These are phyloP conservation scores for Thermomucor indicae-seudaticae DNA, from an alignment of 371 early-diverging fungal genomes.

Conservation along the genomic window DNA sequence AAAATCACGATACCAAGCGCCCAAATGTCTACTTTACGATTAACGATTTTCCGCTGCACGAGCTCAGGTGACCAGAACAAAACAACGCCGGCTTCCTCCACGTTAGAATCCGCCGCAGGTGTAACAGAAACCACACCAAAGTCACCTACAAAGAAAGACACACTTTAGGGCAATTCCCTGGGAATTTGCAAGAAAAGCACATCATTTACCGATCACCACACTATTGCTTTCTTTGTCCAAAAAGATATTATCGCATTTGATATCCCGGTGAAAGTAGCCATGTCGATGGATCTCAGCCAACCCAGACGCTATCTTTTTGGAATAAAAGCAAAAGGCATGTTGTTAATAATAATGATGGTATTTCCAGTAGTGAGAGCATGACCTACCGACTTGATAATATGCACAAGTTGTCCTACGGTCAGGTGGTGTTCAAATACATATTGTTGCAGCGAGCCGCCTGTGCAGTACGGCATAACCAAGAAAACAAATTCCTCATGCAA, in stretches of 20 bases:
- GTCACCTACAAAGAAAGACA: constrained; percentile 29
- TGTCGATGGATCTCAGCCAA: constrained; percentile 41
- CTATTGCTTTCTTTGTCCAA: constrained; percentile 30
- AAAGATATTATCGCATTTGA: constrained; percentile 50
- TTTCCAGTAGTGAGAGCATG: background rate
- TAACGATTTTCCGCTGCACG: constrained; percentile 39
- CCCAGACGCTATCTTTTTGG: constrained; percentile 38
- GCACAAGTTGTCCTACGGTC: constrained; percentile 40
- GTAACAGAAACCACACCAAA: constrained; percentile 50
- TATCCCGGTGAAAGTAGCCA: constrained; percentile 49
- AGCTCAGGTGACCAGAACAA: constrained; percentile 53
- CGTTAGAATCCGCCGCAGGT: constrained; percentile 41
- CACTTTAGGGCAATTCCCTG: too few relatives aligned
- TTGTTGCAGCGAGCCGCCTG: constrained; percentile 46
- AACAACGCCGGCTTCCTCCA: constrained; percentile 51
- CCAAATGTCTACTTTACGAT: constrained; percentile 46
- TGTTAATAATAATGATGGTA: background rate
- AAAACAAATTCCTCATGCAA: constrained; percentile 49
- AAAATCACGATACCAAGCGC: constrained; percentile 48
- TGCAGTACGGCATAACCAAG: constrained; percentile 45
- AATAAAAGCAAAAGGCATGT: too few relatives aligned
- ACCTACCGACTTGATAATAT: constrained; percentile 38
- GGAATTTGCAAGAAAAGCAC: too few relatives aligned
- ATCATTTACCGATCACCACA: constrained; percentile 40
- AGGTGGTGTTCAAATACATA: constrained; percentile 47